Evolutionary conservation across 1,284 basidiomycete species (phyloP).

Genomic region (Boletus mariae): DNA sequence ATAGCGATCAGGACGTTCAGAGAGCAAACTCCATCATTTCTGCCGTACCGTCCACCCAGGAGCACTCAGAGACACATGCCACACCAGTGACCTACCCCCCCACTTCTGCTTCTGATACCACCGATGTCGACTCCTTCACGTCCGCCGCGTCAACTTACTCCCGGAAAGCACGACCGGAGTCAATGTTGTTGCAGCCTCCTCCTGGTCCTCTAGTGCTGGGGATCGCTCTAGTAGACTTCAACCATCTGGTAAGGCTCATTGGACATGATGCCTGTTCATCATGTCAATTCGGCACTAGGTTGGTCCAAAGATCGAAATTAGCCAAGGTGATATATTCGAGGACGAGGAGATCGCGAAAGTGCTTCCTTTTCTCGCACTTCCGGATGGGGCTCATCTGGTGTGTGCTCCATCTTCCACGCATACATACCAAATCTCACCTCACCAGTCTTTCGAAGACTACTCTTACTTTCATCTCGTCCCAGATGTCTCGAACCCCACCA

Average conservation of each 20-base stretch:
- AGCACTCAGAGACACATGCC: conserved; percentile 35
- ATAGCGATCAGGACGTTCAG: conserved; percentile 28
- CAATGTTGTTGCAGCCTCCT: conserved; percentile 57
- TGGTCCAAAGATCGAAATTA: conserved; percentile 87
- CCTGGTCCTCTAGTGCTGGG: conserved; percentile 70
- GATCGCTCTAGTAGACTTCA: conserved; percentile 86
- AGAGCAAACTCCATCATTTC: conserved; percentile 50
- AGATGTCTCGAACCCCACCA: conserved; percentile 65
- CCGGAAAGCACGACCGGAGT: conserved; percentile 74
- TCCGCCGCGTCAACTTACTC: conserved; percentile 66
- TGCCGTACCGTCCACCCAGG: conserved; percentile 42
- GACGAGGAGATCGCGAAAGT: conserved; percentile 81
- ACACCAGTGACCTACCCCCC: conserved; percentile 55
- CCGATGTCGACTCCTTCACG: conserved; percentile 55
- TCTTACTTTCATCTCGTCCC: conserved; percentile 91
- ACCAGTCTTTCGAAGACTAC: conserved; percentile 89
- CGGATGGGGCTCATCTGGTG: conserved; percentile 91
- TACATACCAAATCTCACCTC: conserved; percentile 10
- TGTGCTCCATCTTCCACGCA: conserved; percentile 35
- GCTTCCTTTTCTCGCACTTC: conserved; percentile 94
- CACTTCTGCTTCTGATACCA: conserved; percentile 40
- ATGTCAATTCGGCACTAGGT: conserved; percentile 49
- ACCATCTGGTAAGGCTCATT: conserved; percentile 66
- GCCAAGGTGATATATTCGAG: conserved; percentile 64
- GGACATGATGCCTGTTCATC: conserved; percentile 9